Base-by-base conservation (phyloP, 73 alveolate genomes). In the Breviolum minutum region DNA sequence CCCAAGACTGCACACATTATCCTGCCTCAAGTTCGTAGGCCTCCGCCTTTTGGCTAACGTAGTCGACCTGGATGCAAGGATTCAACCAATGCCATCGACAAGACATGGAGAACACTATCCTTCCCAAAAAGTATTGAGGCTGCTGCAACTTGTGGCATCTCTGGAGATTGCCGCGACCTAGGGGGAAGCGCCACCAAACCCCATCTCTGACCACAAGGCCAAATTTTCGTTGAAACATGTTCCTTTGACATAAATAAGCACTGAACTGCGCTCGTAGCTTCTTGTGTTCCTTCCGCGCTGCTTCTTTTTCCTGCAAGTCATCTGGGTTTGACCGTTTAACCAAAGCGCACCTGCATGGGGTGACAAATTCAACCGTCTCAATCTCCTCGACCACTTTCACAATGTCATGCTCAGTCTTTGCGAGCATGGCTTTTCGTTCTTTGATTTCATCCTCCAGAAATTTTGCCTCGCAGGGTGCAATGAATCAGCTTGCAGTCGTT, bases 141-240 rank as follows among this genome's bases (percentile, higher is more conserved):
- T 19, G 17, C 64, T 6, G 26, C 89, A 54, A 95, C 95, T 69
- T 99, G 99, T 27, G 99, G 99, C 99, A 99, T 99, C 76, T 99
- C 99, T 85, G 99, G 99, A 54, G 99, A 95, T 86, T 95, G 95
- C 74, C 95, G 26, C 22, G 91, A 88, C 95, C 95, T 88, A 40
- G 64, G 68, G 68, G 0, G 29, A 62, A 63, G 26, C 40, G 40
- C 95, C 16, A 40, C 54, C 54, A 40, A 40, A 40, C 54, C 54
- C 54, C 54, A 40, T 40, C 54, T n/a, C n/a, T n/a, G n/a, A n/a
- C n/a, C n/a, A n/a, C n/a, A n/a, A n/a, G 54, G 54, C 54, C 26
- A 32, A 63, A 16, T 29, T 20, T 29, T 22, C 69, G n/a, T 6
- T 13, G 79, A 7, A 17, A 24, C 9, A 8, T 32, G 40, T 19